A percentile compares a stretch with the other conserved stretches of the same genome.
Conservation (phyloP, 768 basidiomycete species). For the Auricularia heimuer region DNA sequence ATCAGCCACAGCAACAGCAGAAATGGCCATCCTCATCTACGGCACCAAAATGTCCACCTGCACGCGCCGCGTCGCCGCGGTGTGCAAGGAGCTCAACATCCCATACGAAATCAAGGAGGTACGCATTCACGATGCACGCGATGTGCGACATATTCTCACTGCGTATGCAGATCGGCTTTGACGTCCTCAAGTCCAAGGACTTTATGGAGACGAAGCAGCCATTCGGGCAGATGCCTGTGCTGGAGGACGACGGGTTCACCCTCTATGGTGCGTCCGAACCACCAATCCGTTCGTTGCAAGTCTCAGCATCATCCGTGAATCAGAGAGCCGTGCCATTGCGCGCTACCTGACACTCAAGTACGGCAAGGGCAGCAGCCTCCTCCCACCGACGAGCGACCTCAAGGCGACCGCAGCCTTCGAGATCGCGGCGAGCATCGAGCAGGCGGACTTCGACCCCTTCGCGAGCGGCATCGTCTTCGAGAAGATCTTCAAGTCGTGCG, state of each 20-base stretch:
- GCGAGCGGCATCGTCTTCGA: conserved; percentile 10
- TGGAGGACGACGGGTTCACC: not conserved
- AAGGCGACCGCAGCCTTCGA: conserved; percentile 14
- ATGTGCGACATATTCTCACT: conserved; percentile 13
- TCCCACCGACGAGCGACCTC: conserved; percentile 10
- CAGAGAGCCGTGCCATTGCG: conserved; percentile 13
- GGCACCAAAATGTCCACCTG: conserved; percentile 29
- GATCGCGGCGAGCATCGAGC: conserved; percentile 22
- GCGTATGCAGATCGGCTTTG: not conserved
- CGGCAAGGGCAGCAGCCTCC: conserved; percentile 8
- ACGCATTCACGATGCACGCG: conserved; percentile 3
- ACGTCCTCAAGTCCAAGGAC: not conserved
- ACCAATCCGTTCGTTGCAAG: no score
- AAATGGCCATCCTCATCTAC: conserved; percentile 25
- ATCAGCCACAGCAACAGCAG: not conserved
- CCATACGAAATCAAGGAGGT: conserved; percentile 18
- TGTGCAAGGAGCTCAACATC: conserved; percentile 10
- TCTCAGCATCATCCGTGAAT: not conserved
- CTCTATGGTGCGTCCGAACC: not conserved
- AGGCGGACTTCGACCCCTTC: conserved; percentile 10
- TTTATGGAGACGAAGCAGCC: not conserved
- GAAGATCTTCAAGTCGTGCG: conserved; percentile 12
- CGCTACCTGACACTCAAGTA: conserved; percentile 12
- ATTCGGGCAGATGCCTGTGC: not conserved
- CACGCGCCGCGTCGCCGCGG: conserved; percentile 13